Evolutionary conservation across 2,329 filamentous ascomycete genomes (phyloP).

Genomic region (Dryadomyces sulphureus): DNA sequence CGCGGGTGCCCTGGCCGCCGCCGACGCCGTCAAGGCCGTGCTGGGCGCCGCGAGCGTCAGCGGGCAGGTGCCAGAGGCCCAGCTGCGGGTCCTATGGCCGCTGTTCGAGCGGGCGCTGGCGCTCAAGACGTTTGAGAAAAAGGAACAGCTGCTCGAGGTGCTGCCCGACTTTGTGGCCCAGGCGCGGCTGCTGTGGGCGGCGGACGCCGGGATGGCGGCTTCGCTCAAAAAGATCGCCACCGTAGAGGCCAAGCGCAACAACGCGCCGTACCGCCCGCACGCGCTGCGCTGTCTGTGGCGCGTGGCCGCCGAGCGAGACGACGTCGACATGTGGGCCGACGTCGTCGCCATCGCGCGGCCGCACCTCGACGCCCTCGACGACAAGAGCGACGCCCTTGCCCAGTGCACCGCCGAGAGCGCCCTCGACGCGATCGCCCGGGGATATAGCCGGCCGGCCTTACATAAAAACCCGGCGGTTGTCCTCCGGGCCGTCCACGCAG

Average conservation of each 20-base stretch:
- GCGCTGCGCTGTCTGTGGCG: slow-evolving; percentile 59
- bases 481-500: slow-evolving; percentile 23
- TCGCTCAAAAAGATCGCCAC: slow-evolving; percentile 68
- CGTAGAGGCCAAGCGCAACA: slow-evolving; percentile 84
- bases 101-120: slow-evolving; percentile 66
- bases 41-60: slow-evolving; percentile 40
- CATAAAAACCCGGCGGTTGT: slow-evolving; percentile 21
- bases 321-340: slow-evolving; percentile 55
- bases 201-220: slow-evolving; percentile 35
- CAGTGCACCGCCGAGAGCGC: slow-evolving; percentile 32
- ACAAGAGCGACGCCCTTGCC: slow-evolving; percentile 21
- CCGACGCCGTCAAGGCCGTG: slow-evolving; percentile 55
- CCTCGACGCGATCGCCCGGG: slow-evolving; percentile 33
- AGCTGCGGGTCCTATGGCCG: slow-evolving; percentile 61
- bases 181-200: slow-evolving; percentile 40
- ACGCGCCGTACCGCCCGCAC: slow-evolving; percentile 65
- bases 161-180: slow-evolving; percentile 66
- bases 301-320: slow-evolving; percentile 56
- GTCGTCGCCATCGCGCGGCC: slow-evolving; percentile 49
- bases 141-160: slow-evolving; percentile 68
- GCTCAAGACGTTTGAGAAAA: slow-evolving; percentile 86
- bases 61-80: slow-evolving; percentile 43
- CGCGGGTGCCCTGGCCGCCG: slow-evolving; percentile 66
- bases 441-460: slow-evolving; percentile 30
- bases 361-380: slow-evolving; percentile 41